Evolutionary conservation across 441 rosid genomes (phyloP).

Genomic region (Adansonia madagascariensis): DNA sequence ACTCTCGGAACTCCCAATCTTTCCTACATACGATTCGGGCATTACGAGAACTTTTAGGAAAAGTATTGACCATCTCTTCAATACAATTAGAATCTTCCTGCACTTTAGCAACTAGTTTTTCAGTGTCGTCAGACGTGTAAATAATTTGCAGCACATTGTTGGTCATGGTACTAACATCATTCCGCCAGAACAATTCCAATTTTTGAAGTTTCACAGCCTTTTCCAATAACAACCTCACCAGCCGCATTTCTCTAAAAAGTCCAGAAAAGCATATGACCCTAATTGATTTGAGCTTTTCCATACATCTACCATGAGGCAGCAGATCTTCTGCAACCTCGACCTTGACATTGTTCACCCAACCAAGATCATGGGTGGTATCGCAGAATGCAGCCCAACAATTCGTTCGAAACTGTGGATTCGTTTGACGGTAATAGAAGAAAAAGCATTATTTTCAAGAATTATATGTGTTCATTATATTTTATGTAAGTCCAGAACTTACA

Average conservation of each 20-base stretch:
- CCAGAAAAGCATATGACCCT: neutral
- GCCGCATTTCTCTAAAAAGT: neutral
- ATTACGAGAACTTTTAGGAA: neutral
- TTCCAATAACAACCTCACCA: neutral
- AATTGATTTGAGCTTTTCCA: neutral
- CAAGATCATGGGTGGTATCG: neutral
- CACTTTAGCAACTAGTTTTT: neutral
- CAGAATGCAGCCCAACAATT: neutral
- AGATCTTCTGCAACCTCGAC: neutral
- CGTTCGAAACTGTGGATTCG: neutral
- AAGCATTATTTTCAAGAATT: neutral
- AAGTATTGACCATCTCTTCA: neutral
- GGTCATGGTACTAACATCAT: neutral
- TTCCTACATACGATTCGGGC: neutral
- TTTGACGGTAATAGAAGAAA: neutral
- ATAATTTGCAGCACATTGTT: neutral
- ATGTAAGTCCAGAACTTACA: neutral
- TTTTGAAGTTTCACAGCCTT: constrained; percentile 4
- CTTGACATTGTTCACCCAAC: neutral
- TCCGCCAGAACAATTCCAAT: neutral
- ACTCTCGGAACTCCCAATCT: too few species aligned
- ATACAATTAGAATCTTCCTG: neutral
- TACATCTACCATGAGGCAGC: neutral
- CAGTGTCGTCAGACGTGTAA: neutral
- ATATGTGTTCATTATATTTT: neutral